phyloP scores from a whole-genome alignment of 345 rosid genomes.

The Rhodamnia argentea region DNA sequence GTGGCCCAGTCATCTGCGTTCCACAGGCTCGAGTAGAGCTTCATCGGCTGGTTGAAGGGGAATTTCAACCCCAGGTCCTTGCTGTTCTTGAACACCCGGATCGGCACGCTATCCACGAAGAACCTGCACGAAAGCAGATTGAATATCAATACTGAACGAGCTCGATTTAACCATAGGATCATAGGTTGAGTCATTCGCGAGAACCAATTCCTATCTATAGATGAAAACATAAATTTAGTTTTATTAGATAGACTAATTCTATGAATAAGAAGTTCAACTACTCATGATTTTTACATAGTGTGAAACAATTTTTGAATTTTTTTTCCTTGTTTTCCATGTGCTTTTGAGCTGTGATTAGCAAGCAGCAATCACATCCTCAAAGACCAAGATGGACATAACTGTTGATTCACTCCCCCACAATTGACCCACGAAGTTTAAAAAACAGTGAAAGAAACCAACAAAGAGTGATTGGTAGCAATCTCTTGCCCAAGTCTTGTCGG shows the following conservation, averaged over 20 bases:
- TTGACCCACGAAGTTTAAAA: not conserved
- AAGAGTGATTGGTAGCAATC: not conserved
- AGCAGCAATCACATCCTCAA: not conserved
- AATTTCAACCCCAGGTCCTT: constrained; percentile 62
- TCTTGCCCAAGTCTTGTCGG: not conserved
- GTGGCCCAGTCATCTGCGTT: constrained; percentile 94
- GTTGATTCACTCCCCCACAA: not conserved
- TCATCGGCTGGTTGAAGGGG: constrained; percentile 83
- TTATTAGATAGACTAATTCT: not conserved
- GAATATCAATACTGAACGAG: not conserved
- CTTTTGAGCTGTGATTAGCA: not conserved
- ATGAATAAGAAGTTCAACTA: not conserved
- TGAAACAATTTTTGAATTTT: not conserved
- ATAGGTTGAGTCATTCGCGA: not conserved
- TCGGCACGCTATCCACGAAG: constrained; percentile 65
- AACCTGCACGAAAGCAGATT: constrained; percentile 22
- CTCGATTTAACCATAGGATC: not conserved
- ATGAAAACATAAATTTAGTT: not conserved
- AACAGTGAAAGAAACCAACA: not conserved
- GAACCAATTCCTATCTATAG: not conserved
- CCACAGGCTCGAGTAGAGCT: constrained; percentile 81
- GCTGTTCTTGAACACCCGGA: constrained; percentile 75
- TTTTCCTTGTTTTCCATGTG: not conserved
- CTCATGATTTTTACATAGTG: not conserved
- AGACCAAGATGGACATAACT: not conserved